Evolutionary conservation across 352 stramenopile species (phyloP), one percentile per base, ranked within the genome.

Genomic region (Plasmopara halstedii): DNA sequence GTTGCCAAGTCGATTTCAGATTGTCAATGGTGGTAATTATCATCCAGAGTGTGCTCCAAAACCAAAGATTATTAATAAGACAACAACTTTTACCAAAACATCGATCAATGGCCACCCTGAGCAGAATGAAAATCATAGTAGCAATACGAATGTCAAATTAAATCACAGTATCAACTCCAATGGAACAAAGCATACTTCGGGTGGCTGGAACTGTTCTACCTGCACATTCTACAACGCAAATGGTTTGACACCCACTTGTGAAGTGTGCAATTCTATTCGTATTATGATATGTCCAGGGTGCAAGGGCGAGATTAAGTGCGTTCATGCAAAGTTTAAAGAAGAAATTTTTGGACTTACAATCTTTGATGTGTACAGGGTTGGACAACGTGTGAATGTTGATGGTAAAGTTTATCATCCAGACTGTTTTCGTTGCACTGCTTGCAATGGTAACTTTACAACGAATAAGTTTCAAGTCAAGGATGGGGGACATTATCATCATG

Each of bases 401-500:
- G 68, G 58, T 15, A 56, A 69, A 21, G 56, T 50, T 14, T 83
- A 70, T 44, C 70, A 83, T 27, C 65, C 56, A 2, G 58, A 62
- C 34, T 83, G 70, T 33, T 83, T 83, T 52, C 42, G 56, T 33
- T 83, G 70, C 31, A 46, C 65, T 45, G 58, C 57, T 11, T 83
- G 70, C 45, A 47, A 64, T 33, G 35, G 57, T 21, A 62, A 59
- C 20, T 73, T 83, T 37, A 22, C 45, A 10, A 67, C 45, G 8
- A 56, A 52, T 52, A 61, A 73, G 45, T 83, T 83, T 47, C 47
- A 77, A 38, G 47, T 75, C 21, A 71, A 80, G 23, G 63, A 80
- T 19, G 67, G 65, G 27, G 71, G 83, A 46, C 76, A 65, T 50
- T 88, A 88, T 45, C 73, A 88, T 31, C 41, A 68, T 9, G 61